These are phyloP conservation scores for Mollisia scopiformis DNA, from an alignment of 2,329 filamentous ascomycete species.

Conservation along the genomic window DNA sequence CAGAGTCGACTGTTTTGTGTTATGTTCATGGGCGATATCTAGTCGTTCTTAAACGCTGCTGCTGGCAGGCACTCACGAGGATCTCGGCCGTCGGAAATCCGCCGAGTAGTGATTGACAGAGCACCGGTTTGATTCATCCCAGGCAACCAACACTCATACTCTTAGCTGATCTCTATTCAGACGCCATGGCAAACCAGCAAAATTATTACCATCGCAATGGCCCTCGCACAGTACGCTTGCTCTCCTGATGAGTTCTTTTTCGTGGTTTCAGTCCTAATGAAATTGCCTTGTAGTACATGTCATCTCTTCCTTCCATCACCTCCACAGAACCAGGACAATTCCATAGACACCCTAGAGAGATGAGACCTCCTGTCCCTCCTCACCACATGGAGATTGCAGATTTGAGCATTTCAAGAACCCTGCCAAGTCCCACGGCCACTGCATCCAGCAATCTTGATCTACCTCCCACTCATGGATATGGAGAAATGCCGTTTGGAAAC, in stretches of 20 bases:
- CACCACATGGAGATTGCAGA: conserved; percentile 34
- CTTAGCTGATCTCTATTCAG: conserved; percentile 22
- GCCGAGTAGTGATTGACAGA: conserved; percentile 15
- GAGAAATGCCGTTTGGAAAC: conserved; percentile 28
- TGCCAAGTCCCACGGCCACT: conserved; percentile 30
- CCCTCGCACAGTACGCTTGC: conserved; percentile 29
- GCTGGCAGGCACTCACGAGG: conserved; percentile 7
- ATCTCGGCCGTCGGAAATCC: conserved; percentile 14
- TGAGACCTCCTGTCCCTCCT: conserved; percentile 31
- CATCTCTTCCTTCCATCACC: conserved; percentile 25
- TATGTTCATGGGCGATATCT: conserved; percentile 13
- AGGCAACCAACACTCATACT: not conserved
- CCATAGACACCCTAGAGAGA: conserved; percentile 30
- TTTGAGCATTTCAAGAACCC: conserved; percentile 28
- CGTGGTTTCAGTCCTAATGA: conserved; percentile 25
- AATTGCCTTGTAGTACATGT: conserved; percentile 29
- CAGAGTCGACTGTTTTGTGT: not conserved
- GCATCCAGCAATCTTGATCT: conserved; percentile 27
- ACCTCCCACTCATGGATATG: conserved; percentile 22
- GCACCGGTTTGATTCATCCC: conserved; percentile 21
- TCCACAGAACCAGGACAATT: conserved; percentile 25
- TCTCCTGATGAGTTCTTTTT: conserved; percentile 5
- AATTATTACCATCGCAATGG: conserved; percentile 29
- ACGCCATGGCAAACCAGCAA: conserved; percentile 31
- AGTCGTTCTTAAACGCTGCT: conserved; percentile 22